Evolutionary conservation across 208 protist species (phyloP).

Genomic region (Trypanosoma avium): DNA sequence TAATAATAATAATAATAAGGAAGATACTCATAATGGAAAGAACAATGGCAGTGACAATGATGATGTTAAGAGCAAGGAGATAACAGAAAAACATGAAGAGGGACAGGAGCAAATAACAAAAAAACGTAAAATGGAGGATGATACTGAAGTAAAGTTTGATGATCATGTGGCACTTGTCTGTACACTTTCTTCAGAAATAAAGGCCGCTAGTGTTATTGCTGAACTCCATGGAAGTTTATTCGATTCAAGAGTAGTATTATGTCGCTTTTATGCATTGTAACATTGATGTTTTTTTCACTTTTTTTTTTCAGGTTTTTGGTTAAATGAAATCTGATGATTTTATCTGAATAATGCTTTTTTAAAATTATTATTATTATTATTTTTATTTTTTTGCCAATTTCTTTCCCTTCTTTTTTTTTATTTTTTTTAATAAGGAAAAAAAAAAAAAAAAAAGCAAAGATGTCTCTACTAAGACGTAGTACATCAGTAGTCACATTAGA

Average conservation of each 20-base stretch:
- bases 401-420: background rate
- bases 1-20: background rate
- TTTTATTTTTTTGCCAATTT: background rate
- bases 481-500: too few species aligned
- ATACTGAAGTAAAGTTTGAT: constrained; percentile 34
- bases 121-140: constrained; percentile 14
- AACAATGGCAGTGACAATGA: background rate
- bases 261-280: constrained; percentile 43
- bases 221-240: constrained; percentile 60
- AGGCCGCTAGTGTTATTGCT: constrained; percentile 56
- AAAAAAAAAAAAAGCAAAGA: background rate
- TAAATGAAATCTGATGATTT: too few species aligned
- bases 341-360: too few species aligned
- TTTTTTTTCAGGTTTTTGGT: constrained; percentile 10
- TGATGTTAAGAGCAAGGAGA: constrained; percentile 8
- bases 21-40: background rate
- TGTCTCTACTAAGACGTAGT: background rate
- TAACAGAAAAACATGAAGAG: background rate
- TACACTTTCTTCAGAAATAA: constrained; percentile 41
- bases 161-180: constrained; percentile 64
- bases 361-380: background rate
- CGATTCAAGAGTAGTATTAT: constrained; percentile 57
- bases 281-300: background rate
- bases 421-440: background rate
- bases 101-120: background rate